Percentiles rank a stretch among this genome's conserved stretches.
These are phyloP conservation scores for Kentomonas sorsogonicus DNA, from an alignment of 208 protist genomes.

Conservation along the genomic window DNA sequence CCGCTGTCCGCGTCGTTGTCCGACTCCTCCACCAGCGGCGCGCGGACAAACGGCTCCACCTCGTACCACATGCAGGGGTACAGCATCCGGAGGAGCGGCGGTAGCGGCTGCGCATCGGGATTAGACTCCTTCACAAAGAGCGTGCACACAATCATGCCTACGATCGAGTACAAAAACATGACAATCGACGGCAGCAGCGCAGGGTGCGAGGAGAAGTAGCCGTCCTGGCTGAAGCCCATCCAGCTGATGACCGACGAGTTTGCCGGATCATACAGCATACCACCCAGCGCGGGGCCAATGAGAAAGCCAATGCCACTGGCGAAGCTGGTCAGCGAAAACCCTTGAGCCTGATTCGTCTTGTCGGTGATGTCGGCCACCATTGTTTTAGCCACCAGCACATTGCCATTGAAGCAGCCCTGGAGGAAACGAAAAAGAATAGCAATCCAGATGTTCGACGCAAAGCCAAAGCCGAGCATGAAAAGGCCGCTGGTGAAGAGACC, in stretches of 20 bases:
- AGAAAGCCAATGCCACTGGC: constrained; percentile 41
- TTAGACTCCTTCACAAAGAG: constrained; percentile 4
- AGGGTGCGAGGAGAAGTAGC: constrained; percentile 26
- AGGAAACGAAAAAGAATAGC: constrained; percentile 58
- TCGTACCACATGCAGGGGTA: constrained; percentile 23
- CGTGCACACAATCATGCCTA: neutral
- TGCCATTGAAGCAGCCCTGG: constrained; percentile 49
- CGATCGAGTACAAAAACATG: constrained; percentile 20
- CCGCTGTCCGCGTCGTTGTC: too few species aligned
- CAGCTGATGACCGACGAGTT: constrained; percentile 8
- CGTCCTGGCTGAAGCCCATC: constrained; percentile 11
- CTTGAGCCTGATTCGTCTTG: constrained; percentile 42
- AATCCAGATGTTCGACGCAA: constrained; percentile 42
- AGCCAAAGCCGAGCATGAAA: constrained; percentile 56
- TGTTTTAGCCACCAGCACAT: constrained; percentile 39
- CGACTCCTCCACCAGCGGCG: too few species aligned
- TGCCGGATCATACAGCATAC: constrained; percentile 43
- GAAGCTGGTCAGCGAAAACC: constrained; percentile 94
- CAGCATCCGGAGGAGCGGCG: constrained; percentile 3
- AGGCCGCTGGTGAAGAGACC: constrained; percentile 44
- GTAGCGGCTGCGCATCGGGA: neutral
- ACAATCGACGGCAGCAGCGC: constrained; percentile 31
- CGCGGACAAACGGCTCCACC: constrained; percentile 20
- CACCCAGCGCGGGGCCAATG: constrained; percentile 36
- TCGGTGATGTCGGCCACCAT: constrained; percentile 58